These are phyloP conservation scores for Podospora anserina DNA, from an alignment of 495 filamentous ascomycete genomes.

Conservation along the genomic window DNA sequence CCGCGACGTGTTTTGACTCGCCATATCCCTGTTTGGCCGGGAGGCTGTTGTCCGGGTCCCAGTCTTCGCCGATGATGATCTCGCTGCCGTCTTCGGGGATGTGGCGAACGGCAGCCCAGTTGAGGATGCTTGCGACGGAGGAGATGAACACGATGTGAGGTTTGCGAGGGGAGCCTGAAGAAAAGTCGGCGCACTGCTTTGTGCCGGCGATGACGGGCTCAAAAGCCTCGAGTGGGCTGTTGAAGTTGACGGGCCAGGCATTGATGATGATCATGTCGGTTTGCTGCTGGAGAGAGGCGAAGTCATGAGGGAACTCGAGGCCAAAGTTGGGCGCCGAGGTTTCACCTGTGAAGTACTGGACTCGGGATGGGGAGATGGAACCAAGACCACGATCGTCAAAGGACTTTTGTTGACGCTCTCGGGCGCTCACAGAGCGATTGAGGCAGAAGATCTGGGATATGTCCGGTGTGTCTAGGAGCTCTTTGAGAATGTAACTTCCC, in stretches of 20 bases:
- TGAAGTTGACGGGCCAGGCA: slow-evolving; percentile 18
- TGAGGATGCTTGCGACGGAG: slow-evolving; percentile 7
- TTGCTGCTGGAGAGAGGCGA: neutral
- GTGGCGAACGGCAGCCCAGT: slow-evolving; percentile 7
- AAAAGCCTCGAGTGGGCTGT: slow-evolving; percentile 10
- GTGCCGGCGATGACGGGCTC: slow-evolving; percentile 8
- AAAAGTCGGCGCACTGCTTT: slow-evolving; percentile 13
- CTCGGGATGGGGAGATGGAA: neutral
- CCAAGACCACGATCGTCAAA: neutral
- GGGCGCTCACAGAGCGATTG: neutral
- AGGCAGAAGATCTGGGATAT: neutral
- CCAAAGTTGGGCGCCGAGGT: slow-evolving; percentile 1
- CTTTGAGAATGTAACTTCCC: slow-evolving; percentile 1
- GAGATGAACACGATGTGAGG: slow-evolving; percentile 13
- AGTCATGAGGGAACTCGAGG: neutral
- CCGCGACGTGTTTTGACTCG: slow-evolving; percentile 15
- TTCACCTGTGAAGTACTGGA: slow-evolving; percentile 1
- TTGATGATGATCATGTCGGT: slow-evolving; percentile 7
- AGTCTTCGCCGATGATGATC: slow-evolving; percentile 2
- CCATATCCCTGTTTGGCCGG: slow-evolving; percentile 11
- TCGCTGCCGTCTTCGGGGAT: neutral
- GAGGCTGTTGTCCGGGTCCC: slow-evolving; percentile 13
- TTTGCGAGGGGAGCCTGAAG: neutral
- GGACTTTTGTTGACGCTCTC: neutral
- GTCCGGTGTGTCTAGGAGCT: neutral